Evolutionary conservation across 2,329 filamentous ascomycete species (phyloP).

Genomic region (Metarhizium anisopliae): DNA sequence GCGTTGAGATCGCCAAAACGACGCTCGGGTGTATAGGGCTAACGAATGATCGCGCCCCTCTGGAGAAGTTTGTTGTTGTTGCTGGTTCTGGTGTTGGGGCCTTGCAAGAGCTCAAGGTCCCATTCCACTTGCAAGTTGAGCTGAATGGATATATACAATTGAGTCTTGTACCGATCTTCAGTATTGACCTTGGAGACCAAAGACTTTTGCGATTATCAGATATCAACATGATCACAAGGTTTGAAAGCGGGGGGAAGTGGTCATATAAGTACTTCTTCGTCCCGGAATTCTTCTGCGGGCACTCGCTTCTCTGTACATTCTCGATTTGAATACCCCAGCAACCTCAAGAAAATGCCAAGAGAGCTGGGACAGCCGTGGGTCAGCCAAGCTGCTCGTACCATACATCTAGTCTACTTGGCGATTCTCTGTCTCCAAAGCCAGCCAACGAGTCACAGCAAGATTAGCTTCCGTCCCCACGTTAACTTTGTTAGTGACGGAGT

Average conservation of each 20-base stretch:
- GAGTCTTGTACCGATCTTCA: not conserved
- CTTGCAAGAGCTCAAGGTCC: not conserved
- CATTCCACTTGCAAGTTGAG: not conserved
- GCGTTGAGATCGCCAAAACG: constrained; percentile 1
- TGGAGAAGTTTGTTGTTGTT: not conserved
- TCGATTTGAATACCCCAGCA: not conserved
- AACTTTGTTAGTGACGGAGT: not conserved
- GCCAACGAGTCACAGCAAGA: not conserved
- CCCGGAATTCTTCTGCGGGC: not conserved
- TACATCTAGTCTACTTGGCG: constrained; percentile 2
- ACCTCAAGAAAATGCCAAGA: constrained; percentile 2
- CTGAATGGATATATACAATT: not conserved
- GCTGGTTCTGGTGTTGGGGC: not conserved
- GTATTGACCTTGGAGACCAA: not conserved
- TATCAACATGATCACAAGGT: not conserved
- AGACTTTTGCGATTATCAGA: not conserved
- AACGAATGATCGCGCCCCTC: not conserved
- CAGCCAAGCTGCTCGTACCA: not conserved
- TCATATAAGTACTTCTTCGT: constrained; percentile 3
- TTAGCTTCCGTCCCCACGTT: not conserved
- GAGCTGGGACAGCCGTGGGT: not conserved
- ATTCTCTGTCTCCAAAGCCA: not conserved
- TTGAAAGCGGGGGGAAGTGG: not conserved
- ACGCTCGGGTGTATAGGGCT: constrained; percentile 3
- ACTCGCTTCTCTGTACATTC: no score